phyloP scores from a whole-genome alignment of 1,284 basidiomycete species.

The Porogramme epimiltina region DNA sequence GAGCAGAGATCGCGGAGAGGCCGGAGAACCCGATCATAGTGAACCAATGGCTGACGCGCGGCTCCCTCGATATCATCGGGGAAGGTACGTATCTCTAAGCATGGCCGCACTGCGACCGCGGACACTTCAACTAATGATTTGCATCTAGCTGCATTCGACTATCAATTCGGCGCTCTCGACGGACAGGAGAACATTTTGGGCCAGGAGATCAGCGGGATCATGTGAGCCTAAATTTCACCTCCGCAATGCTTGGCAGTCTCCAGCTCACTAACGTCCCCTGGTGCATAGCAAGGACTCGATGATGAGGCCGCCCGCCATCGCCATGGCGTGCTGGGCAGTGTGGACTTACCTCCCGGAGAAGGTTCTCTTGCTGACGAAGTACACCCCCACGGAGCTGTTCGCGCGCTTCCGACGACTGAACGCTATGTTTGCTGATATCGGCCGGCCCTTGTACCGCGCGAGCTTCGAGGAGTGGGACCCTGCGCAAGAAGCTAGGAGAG shows the following conservation, averaged over 20 bases:
- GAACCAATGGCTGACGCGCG: constrained; percentile 28
- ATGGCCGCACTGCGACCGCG: not conserved
- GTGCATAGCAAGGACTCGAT: constrained; percentile 9
- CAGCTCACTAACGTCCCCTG: too few species aligned
- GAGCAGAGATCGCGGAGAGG: constrained; percentile 4
- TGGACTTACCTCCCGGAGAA: constrained; percentile 29
- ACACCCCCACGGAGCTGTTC: constrained; percentile 29
- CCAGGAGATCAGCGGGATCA: constrained; percentile 29
- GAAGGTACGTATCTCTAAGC: constrained; percentile 28
- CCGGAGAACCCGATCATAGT: constrained; percentile 5
- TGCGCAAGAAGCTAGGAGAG: constrained; percentile 21
- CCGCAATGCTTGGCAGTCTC: not conserved
- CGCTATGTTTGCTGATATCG: constrained; percentile 20
- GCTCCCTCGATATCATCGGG: constrained; percentile 35
- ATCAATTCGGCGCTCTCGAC: constrained; percentile 32
- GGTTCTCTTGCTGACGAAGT: constrained; percentile 25
- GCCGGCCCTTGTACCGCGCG: constrained; percentile 18
- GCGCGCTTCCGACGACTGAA: constrained; percentile 26
- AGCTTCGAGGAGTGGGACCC: constrained; percentile 8
- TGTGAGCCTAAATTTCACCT: constrained; percentile 26
- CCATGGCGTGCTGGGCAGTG: constrained; percentile 20
- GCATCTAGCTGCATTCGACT: constrained; percentile 31
- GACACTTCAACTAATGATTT: not conserved
- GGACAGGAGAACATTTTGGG: constrained; percentile 7
- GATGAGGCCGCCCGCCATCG: constrained; percentile 22